phyloP scores from a whole-genome alignment of 306 rosid species.

The Quercus berberidifolia region DNA sequence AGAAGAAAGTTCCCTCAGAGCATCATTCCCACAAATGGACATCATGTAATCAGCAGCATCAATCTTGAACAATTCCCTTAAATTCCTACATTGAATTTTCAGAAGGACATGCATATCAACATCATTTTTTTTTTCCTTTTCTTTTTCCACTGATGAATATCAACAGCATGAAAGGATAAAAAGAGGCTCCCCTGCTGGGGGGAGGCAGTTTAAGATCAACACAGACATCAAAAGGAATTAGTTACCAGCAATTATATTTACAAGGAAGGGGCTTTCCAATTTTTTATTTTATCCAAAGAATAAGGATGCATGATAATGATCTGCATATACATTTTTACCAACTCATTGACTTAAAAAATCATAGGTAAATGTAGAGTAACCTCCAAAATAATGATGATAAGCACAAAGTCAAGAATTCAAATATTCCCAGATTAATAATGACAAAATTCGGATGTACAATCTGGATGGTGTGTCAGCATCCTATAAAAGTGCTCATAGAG shows the following conservation, averaged over 20 bases:
- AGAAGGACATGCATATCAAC: constrained; percentile 13
- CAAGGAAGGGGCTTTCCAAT: too few relatives aligned
- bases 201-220: constrained; percentile 5
- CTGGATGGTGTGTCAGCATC: neutral
- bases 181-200: too few relatives aligned
- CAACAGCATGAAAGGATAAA: neutral
- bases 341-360: neutral
- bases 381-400: neutral
- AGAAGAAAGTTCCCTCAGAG: constrained; percentile 93
- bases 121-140: neutral
- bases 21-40: constrained; percentile 99
- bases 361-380: neutral
- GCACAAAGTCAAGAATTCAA: constrained; percentile 4
- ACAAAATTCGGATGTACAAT: neutral
- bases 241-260: too few relatives aligned
- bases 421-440: neutral
- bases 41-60: constrained; percentile 99
- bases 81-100: constrained; percentile 54
- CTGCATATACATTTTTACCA: neutral
- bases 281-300: too few relatives aligned
- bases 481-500: neutral
- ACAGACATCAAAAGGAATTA: neutral
- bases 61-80: constrained; percentile 96
- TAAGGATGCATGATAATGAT: too few relatives aligned
- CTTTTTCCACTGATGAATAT: too few relatives aligned